Base-by-base conservation (phyloP, 2,329 filamentous ascomycete species). In the Aspergillus puulaauensis region DNA sequence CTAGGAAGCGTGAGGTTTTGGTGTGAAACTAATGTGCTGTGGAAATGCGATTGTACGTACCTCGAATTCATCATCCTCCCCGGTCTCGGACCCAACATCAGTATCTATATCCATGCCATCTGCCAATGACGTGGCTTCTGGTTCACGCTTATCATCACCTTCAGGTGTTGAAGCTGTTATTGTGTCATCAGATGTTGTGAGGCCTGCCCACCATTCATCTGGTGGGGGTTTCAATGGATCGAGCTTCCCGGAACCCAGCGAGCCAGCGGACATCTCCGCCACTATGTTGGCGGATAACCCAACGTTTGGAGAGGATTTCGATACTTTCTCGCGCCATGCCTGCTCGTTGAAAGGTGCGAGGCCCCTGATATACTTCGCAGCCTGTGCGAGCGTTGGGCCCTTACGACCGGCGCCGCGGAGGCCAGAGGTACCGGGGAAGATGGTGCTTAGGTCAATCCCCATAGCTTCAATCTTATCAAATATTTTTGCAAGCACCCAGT, bases 391-490 rank as follows among this genome's bases (percentile, higher is more conserved):
- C 61, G 79, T 75, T 54, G 77, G 72, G 21, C 70, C 68, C 60
- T 77, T 80, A 49, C 77, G 75, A 39, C 74, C 73, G 27, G 27
- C 9, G 23, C 71, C 64, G 52, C 79, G 82, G 52, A 78, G 61
- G 17, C 79, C 78, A 27, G 78, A 75, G 19, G 79, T 77, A 21
- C 79, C 79, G 5, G 84, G 85, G 64, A 88, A 87, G 2, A 86
- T 78, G 11, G 78, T 77, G 15, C 79, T 79, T 6, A 87, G 68
- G 63, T 86, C 83, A 47, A 84, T 73, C 5, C 82, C 81, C 41
- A 82, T 78, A 1, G 76, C 74, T 62, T 86, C 83, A 49, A 86
- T 77, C 59, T 83, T 82, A 64, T 87, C 84, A 24, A 85, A 76
- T 21, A 88, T 71, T 55, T 82, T 85, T 7, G 74, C 75, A 51